These are phyloP conservation scores for Dendrocalamus latiflorus DNA, from an alignment of 202 grass and related monocot species.

Conservation along the genomic window DNA sequence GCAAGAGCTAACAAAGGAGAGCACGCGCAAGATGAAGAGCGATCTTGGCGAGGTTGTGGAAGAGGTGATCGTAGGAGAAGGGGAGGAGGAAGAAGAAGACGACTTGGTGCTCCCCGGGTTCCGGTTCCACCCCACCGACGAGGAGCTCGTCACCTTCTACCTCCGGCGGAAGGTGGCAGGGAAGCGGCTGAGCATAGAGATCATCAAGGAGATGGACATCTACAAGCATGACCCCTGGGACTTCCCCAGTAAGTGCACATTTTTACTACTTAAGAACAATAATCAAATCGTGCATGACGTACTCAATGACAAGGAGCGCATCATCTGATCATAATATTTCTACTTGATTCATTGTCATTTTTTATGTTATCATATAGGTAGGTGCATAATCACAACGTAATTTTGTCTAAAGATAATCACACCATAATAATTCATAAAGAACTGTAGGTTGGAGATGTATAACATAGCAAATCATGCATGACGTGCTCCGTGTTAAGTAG, in stretches of 20 bases:
- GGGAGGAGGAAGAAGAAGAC: slow-evolving; percentile 25
- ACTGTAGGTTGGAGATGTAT: not conserved
- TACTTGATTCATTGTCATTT: not conserved
- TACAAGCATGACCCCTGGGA: slow-evolving; percentile 78
- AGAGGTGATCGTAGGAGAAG: not conserved
- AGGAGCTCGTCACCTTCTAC: slow-evolving; percentile 82
- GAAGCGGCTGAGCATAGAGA: slow-evolving; percentile 70
- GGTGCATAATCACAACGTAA: not conserved
- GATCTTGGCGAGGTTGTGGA: slow-evolving; percentile 17
- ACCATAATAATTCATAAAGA: not conserved
- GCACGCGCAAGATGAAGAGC: not conserved
- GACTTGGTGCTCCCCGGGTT: slow-evolving; percentile 65
- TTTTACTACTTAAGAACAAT: not conserved
- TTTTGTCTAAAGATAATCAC: not conserved
- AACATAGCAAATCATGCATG: too few relatives aligned
- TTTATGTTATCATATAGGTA: not conserved
- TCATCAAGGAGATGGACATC: slow-evolving; percentile 82
- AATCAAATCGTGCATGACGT: not conserved
- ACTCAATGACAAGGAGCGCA: not conserved
- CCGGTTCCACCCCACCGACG: slow-evolving; percentile 90
- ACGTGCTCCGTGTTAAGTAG: too few relatives aligned
- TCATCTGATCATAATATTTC: not conserved
- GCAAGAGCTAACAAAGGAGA: not conserved
- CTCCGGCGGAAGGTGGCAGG: slow-evolving; percentile 67
- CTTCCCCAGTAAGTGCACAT: slow-evolving; percentile 72